Percentiles rank a stretch among this genome's conserved stretches.
phyloP scores from a whole-genome alignment of 441 rosid species.

The Kokia cookei region DNA sequence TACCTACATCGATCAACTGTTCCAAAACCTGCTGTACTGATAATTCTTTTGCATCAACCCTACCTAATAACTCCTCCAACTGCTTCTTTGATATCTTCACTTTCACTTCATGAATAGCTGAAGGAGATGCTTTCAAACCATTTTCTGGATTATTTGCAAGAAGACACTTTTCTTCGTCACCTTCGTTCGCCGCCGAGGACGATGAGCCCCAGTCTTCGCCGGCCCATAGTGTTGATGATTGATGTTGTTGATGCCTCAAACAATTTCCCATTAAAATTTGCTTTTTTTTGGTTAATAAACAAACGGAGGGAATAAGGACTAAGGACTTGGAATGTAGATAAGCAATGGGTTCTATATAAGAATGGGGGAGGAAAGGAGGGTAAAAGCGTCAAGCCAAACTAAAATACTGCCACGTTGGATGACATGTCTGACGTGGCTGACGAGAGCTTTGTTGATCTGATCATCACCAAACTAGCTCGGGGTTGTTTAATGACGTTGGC shows the following conservation, averaged over 20 bases:
- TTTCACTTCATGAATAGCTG: conserved; percentile 30
- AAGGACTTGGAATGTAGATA: not conserved
- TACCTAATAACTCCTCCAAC: conserved; percentile 45
- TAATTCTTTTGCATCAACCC: conserved; percentile 30
- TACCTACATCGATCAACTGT: conserved; percentile 21
- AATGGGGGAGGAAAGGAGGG: not conserved
- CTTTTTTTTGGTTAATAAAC: not conserved
- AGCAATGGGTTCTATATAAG: conserved; percentile 7
- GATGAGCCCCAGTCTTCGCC: conserved; percentile 45
- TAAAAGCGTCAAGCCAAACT: conserved; percentile 21
- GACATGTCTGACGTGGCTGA: conserved; percentile 25
- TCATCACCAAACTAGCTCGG: not conserved
- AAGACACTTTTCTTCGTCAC: conserved; percentile 4
- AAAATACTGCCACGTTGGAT: conserved; percentile 29
- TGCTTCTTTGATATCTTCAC: conserved; percentile 56
- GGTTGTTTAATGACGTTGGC: too few species aligned
- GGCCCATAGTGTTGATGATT: conserved; percentile 38
- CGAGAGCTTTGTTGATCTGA: conserved; percentile 15
- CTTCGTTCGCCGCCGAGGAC: not conserved
- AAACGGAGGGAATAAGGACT: conserved; percentile 3
- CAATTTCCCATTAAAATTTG: conserved; percentile 53
- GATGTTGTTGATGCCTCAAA: conserved; percentile 25
- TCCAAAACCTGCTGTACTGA: conserved; percentile 40
- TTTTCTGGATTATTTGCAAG: not conserved
- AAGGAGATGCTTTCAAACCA: not conserved